Conservation (phyloP, 2,329 filamentous ascomycete species). For the Colletotrichum lindemuthianum region DNA sequence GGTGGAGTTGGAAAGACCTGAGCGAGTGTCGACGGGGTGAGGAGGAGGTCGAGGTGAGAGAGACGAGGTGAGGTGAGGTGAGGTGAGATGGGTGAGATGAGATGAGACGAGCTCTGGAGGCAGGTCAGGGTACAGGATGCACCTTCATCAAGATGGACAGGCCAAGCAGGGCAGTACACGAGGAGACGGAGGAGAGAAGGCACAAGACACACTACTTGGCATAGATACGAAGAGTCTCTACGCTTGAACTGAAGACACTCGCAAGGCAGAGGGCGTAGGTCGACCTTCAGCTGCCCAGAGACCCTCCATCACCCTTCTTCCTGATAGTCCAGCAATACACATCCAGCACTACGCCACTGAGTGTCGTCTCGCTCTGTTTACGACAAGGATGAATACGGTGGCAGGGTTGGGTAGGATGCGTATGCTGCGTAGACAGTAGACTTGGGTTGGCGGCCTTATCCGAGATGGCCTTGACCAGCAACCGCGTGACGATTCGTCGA, state of each 20-base stretch:
- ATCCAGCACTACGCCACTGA: no score
- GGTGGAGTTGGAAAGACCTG: conserved; percentile 5
- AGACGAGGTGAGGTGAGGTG: not conserved
- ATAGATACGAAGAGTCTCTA: not conserved
- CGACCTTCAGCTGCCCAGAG: not conserved
- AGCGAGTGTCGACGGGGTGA: conserved; percentile 12
- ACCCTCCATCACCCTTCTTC: no score
- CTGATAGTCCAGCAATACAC: no score
- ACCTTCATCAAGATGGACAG: not conserved
- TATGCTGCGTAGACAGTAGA: not conserved
- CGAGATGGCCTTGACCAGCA: not conserved
- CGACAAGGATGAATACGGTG: conserved; percentile 12
- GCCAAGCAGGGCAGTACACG: no score
- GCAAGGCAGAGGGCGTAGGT: not conserved
- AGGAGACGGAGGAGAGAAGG: conserved; percentile 2
- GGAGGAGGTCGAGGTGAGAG: not conserved
- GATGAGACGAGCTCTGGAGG: not conserved
- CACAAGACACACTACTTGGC: not conserved
- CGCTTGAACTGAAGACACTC: conserved; percentile 1
- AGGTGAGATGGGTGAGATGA: conserved; percentile 5
- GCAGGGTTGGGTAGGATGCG: not conserved
- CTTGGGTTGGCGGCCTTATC: no score
- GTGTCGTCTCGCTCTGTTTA: not conserved
- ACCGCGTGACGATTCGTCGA: not conserved
- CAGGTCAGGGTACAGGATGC: not conserved